Evolutionary conservation across 345 rosid species (phyloP).

Genomic region (Eucalyptus sideroxylon): DNA sequence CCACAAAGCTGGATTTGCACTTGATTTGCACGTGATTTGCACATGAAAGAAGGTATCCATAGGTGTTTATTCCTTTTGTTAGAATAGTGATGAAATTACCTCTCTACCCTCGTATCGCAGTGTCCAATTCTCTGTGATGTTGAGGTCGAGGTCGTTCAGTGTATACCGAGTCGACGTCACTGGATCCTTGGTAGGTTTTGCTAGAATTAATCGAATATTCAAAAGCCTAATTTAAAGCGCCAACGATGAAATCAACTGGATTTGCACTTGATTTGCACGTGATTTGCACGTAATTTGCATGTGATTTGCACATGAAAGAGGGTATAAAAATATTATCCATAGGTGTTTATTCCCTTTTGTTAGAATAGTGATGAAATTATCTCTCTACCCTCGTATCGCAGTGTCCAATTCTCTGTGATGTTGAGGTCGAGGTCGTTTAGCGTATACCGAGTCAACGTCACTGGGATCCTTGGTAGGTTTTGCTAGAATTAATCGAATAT

Average conservation of each 20-base stretch:
- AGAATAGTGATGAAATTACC: slow-evolving; percentile 2
- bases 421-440: slow-evolving; percentile 46
- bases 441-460: slow-evolving; percentile 38
- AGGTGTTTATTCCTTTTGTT: no score
- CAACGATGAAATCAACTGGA: no score
- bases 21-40: background rate
- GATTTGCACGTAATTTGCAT: no score
- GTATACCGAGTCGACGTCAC: slow-evolving; percentile 46
- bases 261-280: no score
- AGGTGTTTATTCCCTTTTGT: no score
- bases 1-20: no score
- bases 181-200: slow-evolving; percentile 15
- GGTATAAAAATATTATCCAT: no score
- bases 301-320: background rate
- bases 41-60: no score
- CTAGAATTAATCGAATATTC: no score
- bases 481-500: no score
- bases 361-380: background rate
- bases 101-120: slow-evolving; percentile 45
- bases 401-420: slow-evolving; percentile 42
- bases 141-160: slow-evolving; percentile 42
- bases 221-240: no score
- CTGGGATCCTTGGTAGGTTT: slow-evolving; percentile 28
- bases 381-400: slow-evolving; percentile 48
- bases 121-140: slow-evolving; percentile 40